phyloP scores from a whole-genome alignment of 1,139 yeast species.

The Geotrichum siamense region DNA sequence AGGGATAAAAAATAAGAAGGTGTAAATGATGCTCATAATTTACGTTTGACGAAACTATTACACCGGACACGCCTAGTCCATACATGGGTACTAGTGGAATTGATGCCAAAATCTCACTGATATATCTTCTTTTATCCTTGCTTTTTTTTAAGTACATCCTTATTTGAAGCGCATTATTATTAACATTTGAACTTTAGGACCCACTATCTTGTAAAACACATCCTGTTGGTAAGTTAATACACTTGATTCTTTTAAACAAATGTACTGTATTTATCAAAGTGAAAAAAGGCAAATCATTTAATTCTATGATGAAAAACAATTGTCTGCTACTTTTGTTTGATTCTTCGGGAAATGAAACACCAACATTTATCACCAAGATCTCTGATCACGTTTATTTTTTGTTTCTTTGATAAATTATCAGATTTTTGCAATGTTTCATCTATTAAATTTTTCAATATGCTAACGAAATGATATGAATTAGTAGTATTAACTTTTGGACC shows the following conservation, averaged over 20 bases:
- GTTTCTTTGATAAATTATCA: too few relatives aligned
- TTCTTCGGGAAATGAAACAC: constrained; percentile 7
- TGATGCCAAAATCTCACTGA: constrained; percentile 11
- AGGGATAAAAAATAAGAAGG: background rate
- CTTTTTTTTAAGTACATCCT: background rate
- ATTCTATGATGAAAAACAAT: constrained; percentile 8
- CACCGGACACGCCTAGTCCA: constrained; percentile 11
- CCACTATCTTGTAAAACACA: background rate
- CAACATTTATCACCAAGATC: constrained; percentile 16
- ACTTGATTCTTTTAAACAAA: too few relatives aligned
- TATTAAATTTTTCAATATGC: too few relatives aligned
- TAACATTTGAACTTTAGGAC: background rate
- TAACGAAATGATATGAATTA: too few relatives aligned
- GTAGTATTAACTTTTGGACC: too few relatives aligned
- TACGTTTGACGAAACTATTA: constrained; percentile 13
- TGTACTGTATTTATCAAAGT: too few relatives aligned
- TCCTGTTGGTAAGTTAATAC: too few relatives aligned
- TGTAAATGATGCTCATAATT: constrained; percentile 12
- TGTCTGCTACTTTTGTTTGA: constrained; percentile 11
- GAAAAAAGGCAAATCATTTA: too few relatives aligned
- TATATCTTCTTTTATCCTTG: background rate
- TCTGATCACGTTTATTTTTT: constrained; percentile 10
- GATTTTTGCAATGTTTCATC: too few relatives aligned
- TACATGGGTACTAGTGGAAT: constrained; percentile 11
- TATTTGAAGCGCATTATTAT: background rate